Conservation (phyloP, 305 asterid genomes). For the Fraxinus baroniana region DNA sequence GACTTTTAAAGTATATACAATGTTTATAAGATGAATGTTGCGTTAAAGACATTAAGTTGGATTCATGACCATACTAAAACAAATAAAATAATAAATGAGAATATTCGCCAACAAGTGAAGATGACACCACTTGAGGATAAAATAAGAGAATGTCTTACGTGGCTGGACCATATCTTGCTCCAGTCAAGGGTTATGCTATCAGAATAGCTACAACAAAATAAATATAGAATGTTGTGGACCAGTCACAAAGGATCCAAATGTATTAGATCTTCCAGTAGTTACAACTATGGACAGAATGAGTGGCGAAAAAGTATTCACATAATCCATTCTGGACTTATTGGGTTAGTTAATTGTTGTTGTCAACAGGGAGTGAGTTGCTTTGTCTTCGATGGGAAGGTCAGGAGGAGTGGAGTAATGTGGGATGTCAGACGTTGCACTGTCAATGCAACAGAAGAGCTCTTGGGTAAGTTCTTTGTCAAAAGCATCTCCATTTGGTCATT, state of each 20-base stretch:
- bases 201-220: not conserved
- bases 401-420: not conserved
- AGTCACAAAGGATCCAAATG: not conserved
- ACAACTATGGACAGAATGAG: not conserved
- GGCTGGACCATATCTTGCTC: not conserved
- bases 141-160: not conserved
- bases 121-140: not conserved
- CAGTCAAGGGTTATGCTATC: not conserved
- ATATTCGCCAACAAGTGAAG: not conserved
- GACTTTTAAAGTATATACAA: not conserved
- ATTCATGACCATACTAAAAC: not conserved
- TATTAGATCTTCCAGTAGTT: not conserved
- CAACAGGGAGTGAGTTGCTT: not conserved
- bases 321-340: not conserved
- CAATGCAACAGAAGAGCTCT: not conserved
- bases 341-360: not conserved
- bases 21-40: not conserved
- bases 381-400: not conserved
- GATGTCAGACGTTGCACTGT: not conserved
- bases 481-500: not conserved
- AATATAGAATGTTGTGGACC: not conserved
- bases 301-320: not conserved
- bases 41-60: not conserved
- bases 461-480: not conserved
- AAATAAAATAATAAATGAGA: not conserved